Percentiles rank a stretch among this genome's conserved stretches.
phyloP scores from a whole-genome alignment of 176 grass and related monocot species.

The Puya raimondii region DNA sequence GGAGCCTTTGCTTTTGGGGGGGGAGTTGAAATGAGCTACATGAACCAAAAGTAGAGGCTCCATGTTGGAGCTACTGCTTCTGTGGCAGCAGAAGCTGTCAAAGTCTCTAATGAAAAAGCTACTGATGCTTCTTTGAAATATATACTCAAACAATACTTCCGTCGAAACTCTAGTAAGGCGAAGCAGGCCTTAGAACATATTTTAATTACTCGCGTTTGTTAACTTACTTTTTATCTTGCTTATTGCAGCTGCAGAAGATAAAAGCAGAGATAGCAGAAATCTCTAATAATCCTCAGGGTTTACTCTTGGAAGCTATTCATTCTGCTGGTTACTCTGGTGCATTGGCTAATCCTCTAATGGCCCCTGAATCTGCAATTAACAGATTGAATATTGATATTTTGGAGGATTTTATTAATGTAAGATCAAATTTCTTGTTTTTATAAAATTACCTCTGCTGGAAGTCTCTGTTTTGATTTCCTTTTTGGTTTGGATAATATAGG shows the following conservation, averaged over 20 bases:
- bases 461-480: slow-evolving; percentile 2
- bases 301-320: slow-evolving; percentile 71
- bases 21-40: no score
- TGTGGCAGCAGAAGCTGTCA: no score
- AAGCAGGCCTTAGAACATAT: slow-evolving; percentile 6
- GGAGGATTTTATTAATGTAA: slow-evolving; percentile 66
- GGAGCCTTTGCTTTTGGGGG: no score
- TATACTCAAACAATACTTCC: no score
- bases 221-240: not conserved
- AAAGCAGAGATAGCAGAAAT: slow-evolving; percentile 67
- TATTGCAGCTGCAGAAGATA: slow-evolving; percentile 53
- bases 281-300: slow-evolving; percentile 57
- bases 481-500: slow-evolving; percentile 37
- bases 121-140: no score
- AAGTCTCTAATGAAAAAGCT: no score
- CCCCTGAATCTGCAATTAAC: slow-evolving; percentile 38
- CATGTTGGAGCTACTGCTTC: no score
- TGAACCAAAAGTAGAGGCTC: no score
- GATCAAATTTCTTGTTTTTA: slow-evolving; percentile 20
- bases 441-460: not conserved
- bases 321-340: slow-evolving; percentile 65
- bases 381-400: slow-evolving; percentile 40
- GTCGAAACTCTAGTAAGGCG: no score
- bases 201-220: not conserved
- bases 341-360: slow-evolving; percentile 60